Evolutionary conservation across 1,284 basidiomycete genomes (phyloP).

Genomic region (Cryptococcus amylolentus): DNA sequence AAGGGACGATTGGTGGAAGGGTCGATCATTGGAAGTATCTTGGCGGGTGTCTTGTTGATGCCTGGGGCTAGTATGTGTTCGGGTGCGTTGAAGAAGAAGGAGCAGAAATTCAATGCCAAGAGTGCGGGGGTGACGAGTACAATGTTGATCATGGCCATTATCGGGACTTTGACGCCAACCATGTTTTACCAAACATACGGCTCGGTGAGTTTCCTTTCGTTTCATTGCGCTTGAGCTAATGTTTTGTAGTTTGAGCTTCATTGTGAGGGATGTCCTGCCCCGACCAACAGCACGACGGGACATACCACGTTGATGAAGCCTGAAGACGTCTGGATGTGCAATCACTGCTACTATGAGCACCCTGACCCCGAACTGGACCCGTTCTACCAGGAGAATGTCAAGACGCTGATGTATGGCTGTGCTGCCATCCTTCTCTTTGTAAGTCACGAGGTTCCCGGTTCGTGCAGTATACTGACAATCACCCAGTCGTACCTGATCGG

Average conservation of each 20-base stretch:
- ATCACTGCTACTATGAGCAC: conserved; percentile 92
- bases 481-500: conserved; percentile 90
- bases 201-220: conserved; percentile 63
- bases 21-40: conserved; percentile 86
- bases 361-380: conserved; percentile 88
- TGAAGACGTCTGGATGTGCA: conserved; percentile 73
- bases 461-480: conserved; percentile 9
- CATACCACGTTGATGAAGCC: conserved; percentile 3
- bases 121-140: conserved; percentile 97
- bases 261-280: conserved; percentile 79
- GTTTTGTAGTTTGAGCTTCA: conserved; percentile 76
- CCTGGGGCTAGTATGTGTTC: conserved; percentile 95
- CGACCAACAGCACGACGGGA: conserved; percentile 2
- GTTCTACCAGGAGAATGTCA: conserved; percentile 95
- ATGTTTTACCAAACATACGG: conserved; percentile 99
- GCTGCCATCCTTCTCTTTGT: conserved; percentile 84
- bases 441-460: conserved; percentile 46
- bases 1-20: conserved; percentile 96
- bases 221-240: neutral
- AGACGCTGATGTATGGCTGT: conserved; percentile 90
- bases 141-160: conserved; percentile 99
- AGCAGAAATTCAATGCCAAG: conserved; percentile 97
- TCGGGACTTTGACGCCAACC: conserved; percentile 91
- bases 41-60: conserved; percentile 96
- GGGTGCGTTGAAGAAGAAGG: conserved; percentile 86